Base-by-base conservation (phyloP, 2,329 filamentous ascomycete species). In the Sclerotinia nivalis region DNA sequence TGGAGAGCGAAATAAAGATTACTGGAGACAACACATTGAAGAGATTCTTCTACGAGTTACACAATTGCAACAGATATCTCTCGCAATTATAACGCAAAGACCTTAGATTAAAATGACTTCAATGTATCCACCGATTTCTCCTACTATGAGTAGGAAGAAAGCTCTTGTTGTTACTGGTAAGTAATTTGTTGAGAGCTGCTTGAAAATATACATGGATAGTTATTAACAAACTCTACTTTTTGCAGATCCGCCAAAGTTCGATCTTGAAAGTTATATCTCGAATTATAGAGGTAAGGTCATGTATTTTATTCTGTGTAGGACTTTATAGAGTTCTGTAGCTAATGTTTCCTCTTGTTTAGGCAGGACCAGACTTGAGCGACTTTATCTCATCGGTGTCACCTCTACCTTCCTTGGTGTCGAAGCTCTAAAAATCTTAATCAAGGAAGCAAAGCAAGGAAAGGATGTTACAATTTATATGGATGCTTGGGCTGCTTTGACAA, bases 251-350 rank as follows among this genome's bases (percentile, higher is more conserved):
- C 94, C 95, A 13, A 97, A 95, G 78, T 90, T 98, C 75, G 96
- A 98, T 76, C 86, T 99, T 55, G 93, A 97, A 72, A 88, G 91
- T 50, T 98, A 97, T 80, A 91, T 97, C 64, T 86, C 90, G 74
- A 97, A 97, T 78, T 99, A 98, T 81, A 86, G 84, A 78, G 93
- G 94, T 94, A 81, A 59, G 82, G 74, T 56, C 28, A 10, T 34
- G 40, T 34, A 61, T 70, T 8, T 67, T 28, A 37, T 56, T 28
- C 52, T 43, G 6, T 47, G 9, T 5, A 20, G 28, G 37, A 22
- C 31, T 13, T 20, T 18, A 54, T 40, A 49, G 12, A 69, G 15
- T 22, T 55, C 64, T 43, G n/a, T 56, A 50, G 28, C 70, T 73
- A 56, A 72, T 45, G 10, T 20, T 55, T 31, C 37, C 15, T 54